Percentiles rank a stretch among this genome's conserved stretches.
These are phyloP conservation scores for Neoarthrinium moseri DNA, from an alignment of 2,329 filamentous ascomycete species.

Conservation along the genomic window DNA sequence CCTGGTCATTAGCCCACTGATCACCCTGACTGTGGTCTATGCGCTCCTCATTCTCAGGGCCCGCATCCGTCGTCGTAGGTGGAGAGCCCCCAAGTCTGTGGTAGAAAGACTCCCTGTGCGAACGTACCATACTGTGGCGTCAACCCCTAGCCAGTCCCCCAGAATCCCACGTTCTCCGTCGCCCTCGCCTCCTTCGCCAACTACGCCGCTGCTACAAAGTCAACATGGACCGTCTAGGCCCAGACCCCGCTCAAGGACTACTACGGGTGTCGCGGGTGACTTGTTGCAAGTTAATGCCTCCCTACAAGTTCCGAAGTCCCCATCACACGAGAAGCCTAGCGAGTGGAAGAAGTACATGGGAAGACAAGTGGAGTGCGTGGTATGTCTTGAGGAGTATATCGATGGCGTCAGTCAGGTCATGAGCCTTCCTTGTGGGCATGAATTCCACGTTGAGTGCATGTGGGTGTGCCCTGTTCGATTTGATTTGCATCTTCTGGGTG, in stretches of 20 bases:
- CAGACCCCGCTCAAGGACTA: constrained; percentile 64
- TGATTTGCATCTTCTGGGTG: constrained; percentile 2
- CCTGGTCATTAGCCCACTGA: constrained; percentile 88
- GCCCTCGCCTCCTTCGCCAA: constrained; percentile 65
- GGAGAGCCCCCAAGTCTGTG: constrained; percentile 96
- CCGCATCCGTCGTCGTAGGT: constrained; percentile 82
- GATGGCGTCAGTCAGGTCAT: constrained; percentile 94
- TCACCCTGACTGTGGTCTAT: constrained; percentile 92
- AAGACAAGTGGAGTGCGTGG: constrained; percentile 82
- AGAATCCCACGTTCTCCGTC: constrained; percentile 57
- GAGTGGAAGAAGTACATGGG: constrained; percentile 68
- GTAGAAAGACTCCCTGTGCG: constrained; percentile 93
- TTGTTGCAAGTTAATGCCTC: constrained; percentile 42
- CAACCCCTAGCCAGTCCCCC: constrained; percentile 55
- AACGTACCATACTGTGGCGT: constrained; percentile 84
- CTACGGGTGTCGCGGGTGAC: constrained; percentile 55
- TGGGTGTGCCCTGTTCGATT: constrained; percentile 34
- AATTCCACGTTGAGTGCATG: constrained; percentile 99
- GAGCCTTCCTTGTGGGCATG: constrained; percentile 95
- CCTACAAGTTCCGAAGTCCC: constrained; percentile 34
- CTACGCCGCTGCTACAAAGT: constrained; percentile 74
- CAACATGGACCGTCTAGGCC: constrained; percentile 46
- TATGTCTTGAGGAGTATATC: constrained; percentile 94
- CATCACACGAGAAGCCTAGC: constrained; percentile 51
- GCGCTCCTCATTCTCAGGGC: constrained; percentile 83